Evolutionary conservation across 805 yeast species (phyloP).

Genomic region (Monosporozyma solicola): DNA sequence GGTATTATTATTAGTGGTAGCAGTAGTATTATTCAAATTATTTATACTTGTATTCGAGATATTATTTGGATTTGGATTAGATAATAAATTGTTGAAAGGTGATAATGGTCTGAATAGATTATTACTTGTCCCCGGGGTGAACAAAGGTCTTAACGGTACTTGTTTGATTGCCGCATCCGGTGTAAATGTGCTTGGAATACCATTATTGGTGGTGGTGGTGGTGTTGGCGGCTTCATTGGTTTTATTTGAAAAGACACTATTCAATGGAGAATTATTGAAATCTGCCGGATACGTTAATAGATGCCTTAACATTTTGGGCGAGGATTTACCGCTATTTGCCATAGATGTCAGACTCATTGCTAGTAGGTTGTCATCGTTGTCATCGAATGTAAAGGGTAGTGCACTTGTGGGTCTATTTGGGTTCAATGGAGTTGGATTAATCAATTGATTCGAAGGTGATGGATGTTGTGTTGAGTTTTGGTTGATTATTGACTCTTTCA

Average conservation of each 20-base stretch:
- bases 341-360: conserved; percentile 30
- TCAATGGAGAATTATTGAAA: conserved; percentile 7
- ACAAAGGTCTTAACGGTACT: conserved; percentile 1
- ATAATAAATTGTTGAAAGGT: conserved; percentile 4
- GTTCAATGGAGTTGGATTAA: not conserved
- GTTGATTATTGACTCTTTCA: not conserved
- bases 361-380: conserved; percentile 29
- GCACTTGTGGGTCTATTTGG: conserved; percentile 8
- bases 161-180: not conserved
- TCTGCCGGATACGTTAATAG: conserved; percentile 22
- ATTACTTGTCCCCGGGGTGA: not conserved
- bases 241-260: conserved; percentile 4
- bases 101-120: conserved; percentile 4
- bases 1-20: not conserved
- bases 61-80: conserved; percentile 1
- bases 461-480: not conserved
- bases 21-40: not conserved
- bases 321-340: conserved; percentile 30
- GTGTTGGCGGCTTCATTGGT: conserved; percentile 18
- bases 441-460: not conserved
- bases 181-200: no score
- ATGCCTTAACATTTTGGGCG: conserved; percentile 26
- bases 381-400: conserved; percentile 12
- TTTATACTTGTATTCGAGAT: not conserved
- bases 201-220: not conserved